phyloP scores from a whole-genome alignment of 306 rosid species.

The Cucurbita ficifolia region DNA sequence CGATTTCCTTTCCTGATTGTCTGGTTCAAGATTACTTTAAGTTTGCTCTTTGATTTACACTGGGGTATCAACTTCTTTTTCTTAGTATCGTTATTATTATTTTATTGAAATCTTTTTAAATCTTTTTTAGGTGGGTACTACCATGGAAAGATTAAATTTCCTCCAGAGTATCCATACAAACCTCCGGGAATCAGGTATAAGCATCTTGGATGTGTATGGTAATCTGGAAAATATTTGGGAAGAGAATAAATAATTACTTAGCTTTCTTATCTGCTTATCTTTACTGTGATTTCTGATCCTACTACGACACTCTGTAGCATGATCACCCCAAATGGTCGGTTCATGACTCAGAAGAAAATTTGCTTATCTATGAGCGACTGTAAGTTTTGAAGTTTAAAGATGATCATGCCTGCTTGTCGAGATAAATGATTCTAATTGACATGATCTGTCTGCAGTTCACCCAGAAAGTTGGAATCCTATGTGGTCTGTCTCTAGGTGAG shows the following conservation, averaged over 20 bases:
- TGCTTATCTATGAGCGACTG: constrained; percentile 98
- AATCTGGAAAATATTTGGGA: background rate
- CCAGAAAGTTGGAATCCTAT: constrained; percentile 99
- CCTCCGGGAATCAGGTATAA: constrained; percentile 93
- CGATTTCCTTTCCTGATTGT: background rate
- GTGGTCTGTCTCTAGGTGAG: constrained; percentile 99
- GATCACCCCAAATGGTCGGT: constrained; percentile 92
- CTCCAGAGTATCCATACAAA: constrained; percentile 80
- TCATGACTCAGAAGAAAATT: constrained; percentile 78
- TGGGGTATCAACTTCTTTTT: background rate
- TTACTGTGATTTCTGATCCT: background rate
- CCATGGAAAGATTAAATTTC: constrained; percentile 91
- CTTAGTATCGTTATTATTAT: background rate
- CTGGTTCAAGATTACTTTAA: background rate
- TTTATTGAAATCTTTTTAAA: background rate
- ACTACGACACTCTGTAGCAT: constrained; percentile 38
- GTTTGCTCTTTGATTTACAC: background rate
- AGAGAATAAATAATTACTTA: background rate
- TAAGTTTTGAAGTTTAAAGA: constrained; percentile 26
- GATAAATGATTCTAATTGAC: constrained; percentile 1
- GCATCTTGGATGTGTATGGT: background rate
- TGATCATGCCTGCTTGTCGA: background rate
- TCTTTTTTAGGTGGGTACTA: constrained; percentile 61
- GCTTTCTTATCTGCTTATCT: background rate
- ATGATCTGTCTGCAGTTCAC: constrained; percentile 54